Evolutionary conservation across 768 basidiomycete genomes (phyloP).

Genomic region (Clathrus columnatus): DNA sequence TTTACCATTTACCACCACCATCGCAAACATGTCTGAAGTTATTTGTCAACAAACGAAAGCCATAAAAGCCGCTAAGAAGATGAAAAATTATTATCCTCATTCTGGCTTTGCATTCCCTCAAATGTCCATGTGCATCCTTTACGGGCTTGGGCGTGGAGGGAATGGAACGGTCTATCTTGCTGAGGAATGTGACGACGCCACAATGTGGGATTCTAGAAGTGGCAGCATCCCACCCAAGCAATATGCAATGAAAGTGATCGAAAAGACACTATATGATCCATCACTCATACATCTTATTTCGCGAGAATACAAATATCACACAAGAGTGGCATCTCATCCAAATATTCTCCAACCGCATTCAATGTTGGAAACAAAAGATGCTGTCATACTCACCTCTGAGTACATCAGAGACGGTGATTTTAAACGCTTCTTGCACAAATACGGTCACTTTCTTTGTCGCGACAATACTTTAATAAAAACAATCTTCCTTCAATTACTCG

Average conservation of each 20-base stretch:
- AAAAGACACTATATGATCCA: too few relatives aligned
- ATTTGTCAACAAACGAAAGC: too few relatives aligned
- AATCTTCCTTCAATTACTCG: constrained; percentile 88
- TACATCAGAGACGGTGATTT: neutral
- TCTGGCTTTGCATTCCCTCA: neutral
- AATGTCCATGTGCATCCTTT: constrained; percentile 36
- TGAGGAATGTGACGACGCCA: constrained; percentile 42
- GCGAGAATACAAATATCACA: neutral
- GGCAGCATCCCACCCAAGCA: constrained; percentile 40
- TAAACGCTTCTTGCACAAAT: neutral
- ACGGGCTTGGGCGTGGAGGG: constrained; percentile 85
- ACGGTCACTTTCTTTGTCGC: constrained; percentile 22
- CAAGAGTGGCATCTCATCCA: neutral
- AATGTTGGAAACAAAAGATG: neutral
- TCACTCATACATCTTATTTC: neutral
- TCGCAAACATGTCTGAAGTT: neutral
- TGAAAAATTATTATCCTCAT: neutral
- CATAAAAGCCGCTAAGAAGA: neutral
- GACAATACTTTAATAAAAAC: constrained; percentile 77
- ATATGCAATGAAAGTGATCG: constrained; percentile 88
- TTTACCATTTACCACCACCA: too few relatives aligned
- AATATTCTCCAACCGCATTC: neutral
- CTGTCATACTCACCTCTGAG: neutral
- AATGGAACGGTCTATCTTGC: constrained; percentile 95
- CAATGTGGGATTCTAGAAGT: too few relatives aligned